Conservation (phyloP, 2,329 filamentous ascomycete genomes). For the Ascochyta pisi region DNA sequence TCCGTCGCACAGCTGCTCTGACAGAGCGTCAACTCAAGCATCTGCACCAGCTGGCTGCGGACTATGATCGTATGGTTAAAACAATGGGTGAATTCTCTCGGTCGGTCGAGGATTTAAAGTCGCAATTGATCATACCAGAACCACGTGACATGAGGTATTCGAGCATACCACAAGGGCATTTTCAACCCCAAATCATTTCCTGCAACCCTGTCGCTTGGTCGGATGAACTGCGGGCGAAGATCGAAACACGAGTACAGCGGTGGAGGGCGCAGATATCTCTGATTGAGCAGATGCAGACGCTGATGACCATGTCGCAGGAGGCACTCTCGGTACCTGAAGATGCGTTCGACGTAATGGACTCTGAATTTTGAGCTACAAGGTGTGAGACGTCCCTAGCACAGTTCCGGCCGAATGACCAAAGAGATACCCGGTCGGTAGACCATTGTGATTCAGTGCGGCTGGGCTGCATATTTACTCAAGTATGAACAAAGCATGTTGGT, state of each 20-base stretch:
- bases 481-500: no score
- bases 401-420: no score
- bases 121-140: conserved; percentile 20
- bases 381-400: neutral
- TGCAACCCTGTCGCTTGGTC: conserved; percentile 35
- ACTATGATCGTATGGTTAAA: conserved; percentile 28
- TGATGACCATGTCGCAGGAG: conserved; percentile 31
- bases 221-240: conserved; percentile 19
- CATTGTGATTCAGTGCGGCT: no score
- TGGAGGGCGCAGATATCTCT: conserved; percentile 32
- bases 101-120: conserved; percentile 22
- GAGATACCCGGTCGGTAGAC: no score
- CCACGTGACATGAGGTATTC: neutral
- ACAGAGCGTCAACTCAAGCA: conserved; percentile 19
- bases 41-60: conserved; percentile 25
- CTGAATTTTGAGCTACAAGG: conserved; percentile 18
- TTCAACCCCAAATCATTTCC: conserved; percentile 1
- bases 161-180: no score
- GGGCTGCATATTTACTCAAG: no score
- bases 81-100: conserved; percentile 17
- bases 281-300: conserved; percentile 23
- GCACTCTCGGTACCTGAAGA: conserved; percentile 33
- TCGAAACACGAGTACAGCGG: conserved; percentile 27
- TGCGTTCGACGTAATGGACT: conserved; percentile 32
- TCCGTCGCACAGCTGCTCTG: conserved; percentile 36